Percentiles rank a stretch among this genome's conserved stretches.
These are phyloP conservation scores for Phytophthora idaei DNA, from an alignment of 352 stramenopile species.

Conservation along the genomic window DNA sequence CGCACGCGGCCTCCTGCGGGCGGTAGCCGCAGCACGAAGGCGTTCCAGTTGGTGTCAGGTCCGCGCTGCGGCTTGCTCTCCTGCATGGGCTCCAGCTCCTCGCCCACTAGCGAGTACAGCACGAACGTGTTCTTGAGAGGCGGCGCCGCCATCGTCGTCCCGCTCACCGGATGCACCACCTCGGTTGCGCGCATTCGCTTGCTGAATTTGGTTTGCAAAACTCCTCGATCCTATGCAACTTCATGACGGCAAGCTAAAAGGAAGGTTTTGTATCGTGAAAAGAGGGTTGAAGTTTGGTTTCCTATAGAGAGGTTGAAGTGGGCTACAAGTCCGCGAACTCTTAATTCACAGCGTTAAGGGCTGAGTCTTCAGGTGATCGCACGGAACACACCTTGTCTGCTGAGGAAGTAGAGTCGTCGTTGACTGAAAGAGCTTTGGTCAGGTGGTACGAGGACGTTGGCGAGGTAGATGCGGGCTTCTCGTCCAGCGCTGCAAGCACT, in stretches of 20 bases:
- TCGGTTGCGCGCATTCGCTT: constrained; percentile 32
- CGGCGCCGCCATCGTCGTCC: constrained; percentile 33
- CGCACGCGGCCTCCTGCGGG: constrained; percentile 33
- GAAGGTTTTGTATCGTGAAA: constrained; percentile 9
- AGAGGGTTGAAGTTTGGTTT: constrained; percentile 12
- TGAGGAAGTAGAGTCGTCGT: neutral
- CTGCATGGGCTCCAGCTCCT: constrained; percentile 58
- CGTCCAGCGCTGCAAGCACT: constrained; percentile 60
- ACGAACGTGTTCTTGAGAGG: constrained; percentile 47
- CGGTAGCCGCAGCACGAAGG: constrained; percentile 53
- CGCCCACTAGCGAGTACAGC: constrained; percentile 73
- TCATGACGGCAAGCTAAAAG: constrained; percentile 4
- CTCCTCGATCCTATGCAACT: constrained; percentile 5
- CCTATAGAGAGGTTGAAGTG: constrained; percentile 2
- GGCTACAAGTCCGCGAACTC: constrained; percentile 5
- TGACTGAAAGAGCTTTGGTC: constrained; percentile 21
- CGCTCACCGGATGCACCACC: constrained; percentile 38
- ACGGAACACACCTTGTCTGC: constrained; percentile 15
- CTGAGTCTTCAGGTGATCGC: constrained; percentile 20
- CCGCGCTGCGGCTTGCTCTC: constrained; percentile 38
- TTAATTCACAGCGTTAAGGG: neutral
- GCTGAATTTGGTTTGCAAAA: constrained; percentile 23
- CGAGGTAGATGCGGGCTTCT: constrained; percentile 24
- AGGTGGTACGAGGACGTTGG: constrained; percentile 14
- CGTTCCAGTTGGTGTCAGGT: constrained; percentile 75